Evolutionary conservation across 176 grass and related monocot genomes (phyloP), one percentile per base, ranked within the genome.

Genomic region (Pontederia crassipes): DNA sequence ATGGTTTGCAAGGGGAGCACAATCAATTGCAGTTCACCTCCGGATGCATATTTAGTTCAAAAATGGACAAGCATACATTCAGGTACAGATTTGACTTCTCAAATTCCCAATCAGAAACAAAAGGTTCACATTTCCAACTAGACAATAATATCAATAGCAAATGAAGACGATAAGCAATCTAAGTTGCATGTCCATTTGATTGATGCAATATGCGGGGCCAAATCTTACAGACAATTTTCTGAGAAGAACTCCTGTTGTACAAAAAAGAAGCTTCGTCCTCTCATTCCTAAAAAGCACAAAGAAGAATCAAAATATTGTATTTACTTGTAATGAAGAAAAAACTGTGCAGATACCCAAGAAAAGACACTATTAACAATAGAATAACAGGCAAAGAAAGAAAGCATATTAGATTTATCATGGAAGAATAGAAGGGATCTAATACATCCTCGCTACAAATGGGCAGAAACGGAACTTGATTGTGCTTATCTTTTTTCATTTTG

Each of bases 191-290:
- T 56, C 76, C 46, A 29, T 56, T 14, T 65, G 16, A 56, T 69
- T n/a, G n/a, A 68, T 68, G 29, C 8, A 68, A 68, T 20, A 54
- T 49, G 12, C 20, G 45, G 10, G 16, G 63, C 35, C n/a, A 74
- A 74, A 56, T 76, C 83, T 90, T 81, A 90, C 91, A 28, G 86
- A 58, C 67, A 96, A 67, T 74, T 87, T 96, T 52, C 91, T 87
- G 63, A 96, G 86, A 66, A 96, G 91, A 69, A 96, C 90, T 74
- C 91, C 91, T 32, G 91, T 96, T 52, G 91, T 96, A 64, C 91
- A 96, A 72, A 96, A 96, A 28, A 90, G 61, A 74, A 96, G 91
- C 47, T 87, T 96, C 75, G 91, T 96, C 48, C 62, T 83, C 58
- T 96, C 86, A 87, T 82, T 96, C 81, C 91, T 96, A 63, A 54